A percentile compares a stretch with the other conserved stretches of the same genome.
phyloP scores from a whole-genome alignment of 140 eudicot genomes.

The Ambrosia hybrid region DNA sequence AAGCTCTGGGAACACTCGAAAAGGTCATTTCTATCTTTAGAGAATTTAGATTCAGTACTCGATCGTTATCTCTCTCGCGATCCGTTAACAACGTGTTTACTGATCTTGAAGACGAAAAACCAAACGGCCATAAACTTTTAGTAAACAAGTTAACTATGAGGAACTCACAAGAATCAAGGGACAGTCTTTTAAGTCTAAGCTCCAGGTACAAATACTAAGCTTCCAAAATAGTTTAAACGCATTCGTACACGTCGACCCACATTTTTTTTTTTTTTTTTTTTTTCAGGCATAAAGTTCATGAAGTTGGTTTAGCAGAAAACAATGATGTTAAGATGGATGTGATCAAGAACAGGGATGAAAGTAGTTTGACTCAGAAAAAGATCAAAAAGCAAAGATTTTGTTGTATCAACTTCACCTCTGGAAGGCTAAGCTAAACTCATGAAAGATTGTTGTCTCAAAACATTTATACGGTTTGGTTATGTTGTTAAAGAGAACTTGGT shows the following conservation, averaged over 20 bases:
- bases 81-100: slow-evolving; percentile 23
- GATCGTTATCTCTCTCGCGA: slow-evolving; percentile 35
- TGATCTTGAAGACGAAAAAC: slow-evolving; percentile 30
- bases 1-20: slow-evolving; percentile 73
- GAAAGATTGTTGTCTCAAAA: slow-evolving; percentile 20
- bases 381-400: slow-evolving; percentile 49
- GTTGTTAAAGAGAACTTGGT: too few species aligned
- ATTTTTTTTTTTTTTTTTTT: slow-evolving; percentile 20
- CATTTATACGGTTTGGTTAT: not conserved
- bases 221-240: slow-evolving; percentile 8
- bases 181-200: slow-evolving; percentile 35
- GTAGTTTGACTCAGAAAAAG: slow-evolving; percentile 26
- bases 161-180: slow-evolving; percentile 40
- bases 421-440: slow-evolving; percentile 21
- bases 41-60: slow-evolving; percentile 39
- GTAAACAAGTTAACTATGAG: slow-evolving; percentile 26
- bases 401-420: slow-evolving; percentile 41
- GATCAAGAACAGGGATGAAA: slow-evolving; percentile 11
- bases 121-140: slow-evolving; percentile 24
- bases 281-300: slow-evolving; percentile 5
- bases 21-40: slow-evolving; percentile 65
- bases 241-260: not conserved
- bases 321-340: slow-evolving; percentile 17
- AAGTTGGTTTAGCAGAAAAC: slow-evolving; percentile 21
- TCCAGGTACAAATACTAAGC: slow-evolving; percentile 46